These are phyloP conservation scores for Erucastrum elatum DNA, from an alignment of 345 rosid species.

Conservation along the genomic window DNA sequence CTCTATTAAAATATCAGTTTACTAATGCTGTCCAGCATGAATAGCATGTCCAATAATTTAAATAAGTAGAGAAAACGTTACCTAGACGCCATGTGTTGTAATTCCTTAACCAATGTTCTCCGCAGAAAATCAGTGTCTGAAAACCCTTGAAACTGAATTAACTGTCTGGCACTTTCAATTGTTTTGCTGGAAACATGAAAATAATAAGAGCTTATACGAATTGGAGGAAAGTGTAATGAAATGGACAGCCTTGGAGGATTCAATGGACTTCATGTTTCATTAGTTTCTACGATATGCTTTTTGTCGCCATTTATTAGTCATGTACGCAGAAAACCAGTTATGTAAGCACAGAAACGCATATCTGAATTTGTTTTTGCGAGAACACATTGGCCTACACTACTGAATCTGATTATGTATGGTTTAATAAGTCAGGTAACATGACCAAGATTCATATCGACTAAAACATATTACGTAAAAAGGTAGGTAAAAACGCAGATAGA, in stretches of 20 bases:
- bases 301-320: too few species aligned
- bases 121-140: constrained; percentile 50
- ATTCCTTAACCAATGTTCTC: constrained; percentile 75
- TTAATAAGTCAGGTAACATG: too few species aligned
- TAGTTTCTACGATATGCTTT: too few species aligned
- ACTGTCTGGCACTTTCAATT: constrained; percentile 58
- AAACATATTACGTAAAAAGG: not conserved
- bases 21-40: too few species aligned
- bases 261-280: not conserved
- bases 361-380: too few species aligned
- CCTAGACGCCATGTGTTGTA: constrained; percentile 78
- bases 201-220: not conserved
- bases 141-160: constrained; percentile 65
- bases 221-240: not conserved
- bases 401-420: too few species aligned
- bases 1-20: not conserved
- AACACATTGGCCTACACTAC: too few species aligned
- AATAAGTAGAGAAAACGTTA: constrained; percentile 22
- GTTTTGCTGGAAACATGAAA: constrained; percentile 54
- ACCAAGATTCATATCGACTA: too few species aligned
- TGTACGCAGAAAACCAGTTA: too few species aligned
- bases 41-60: not conserved
- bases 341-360: too few species aligned
- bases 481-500: constrained; percentile 4
- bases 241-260: constrained; percentile 2